phyloP scores from a whole-genome alignment of 2,329 filamentous ascomycete genomes.

The Dothistroma pini region DNA sequence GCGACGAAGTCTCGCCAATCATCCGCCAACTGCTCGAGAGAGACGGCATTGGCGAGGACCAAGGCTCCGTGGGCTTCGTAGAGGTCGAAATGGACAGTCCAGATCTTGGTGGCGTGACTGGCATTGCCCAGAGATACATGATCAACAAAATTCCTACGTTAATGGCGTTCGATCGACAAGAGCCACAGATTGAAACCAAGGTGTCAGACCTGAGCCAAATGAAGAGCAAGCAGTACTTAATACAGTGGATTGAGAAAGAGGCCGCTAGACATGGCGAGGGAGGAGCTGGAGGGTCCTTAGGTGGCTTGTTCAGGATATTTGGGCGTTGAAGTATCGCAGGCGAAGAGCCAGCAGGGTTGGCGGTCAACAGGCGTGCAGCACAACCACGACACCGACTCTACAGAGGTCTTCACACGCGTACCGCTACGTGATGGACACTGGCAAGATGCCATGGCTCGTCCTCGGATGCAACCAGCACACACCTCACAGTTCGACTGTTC shows the following conservation, averaged over 20 bases:
- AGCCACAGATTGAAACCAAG: constrained; percentile 48
- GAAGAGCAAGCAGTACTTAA: constrained; percentile 44
- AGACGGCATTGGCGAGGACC: constrained; percentile 43
- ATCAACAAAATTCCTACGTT: constrained; percentile 49
- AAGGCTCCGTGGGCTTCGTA: constrained; percentile 46
- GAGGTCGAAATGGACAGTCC: constrained; percentile 49
- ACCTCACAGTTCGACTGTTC: no score
- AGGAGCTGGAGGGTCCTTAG: constrained; percentile 43
- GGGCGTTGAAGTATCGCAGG: constrained; percentile 20
- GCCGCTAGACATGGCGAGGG: constrained; percentile 45
- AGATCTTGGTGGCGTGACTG: constrained; percentile 37
- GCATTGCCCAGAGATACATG: constrained; percentile 42
- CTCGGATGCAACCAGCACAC: no score
- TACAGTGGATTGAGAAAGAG: constrained; percentile 47
- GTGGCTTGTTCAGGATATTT: constrained; percentile 36
- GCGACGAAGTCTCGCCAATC: constrained; percentile 42
- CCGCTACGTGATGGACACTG: no score
- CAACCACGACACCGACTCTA: no score
- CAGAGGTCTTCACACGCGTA: no score
- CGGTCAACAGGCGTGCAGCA: not conserved
- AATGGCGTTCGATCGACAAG: constrained; percentile 48
- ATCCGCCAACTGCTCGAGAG: constrained; percentile 42
- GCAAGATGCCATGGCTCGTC: no score
- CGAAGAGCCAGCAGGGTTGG: not conserved
- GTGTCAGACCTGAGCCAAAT: constrained; percentile 44